phyloP scores from a whole-genome alignment of 148 eudicot species.

The Heliosperma pusillum region DNA sequence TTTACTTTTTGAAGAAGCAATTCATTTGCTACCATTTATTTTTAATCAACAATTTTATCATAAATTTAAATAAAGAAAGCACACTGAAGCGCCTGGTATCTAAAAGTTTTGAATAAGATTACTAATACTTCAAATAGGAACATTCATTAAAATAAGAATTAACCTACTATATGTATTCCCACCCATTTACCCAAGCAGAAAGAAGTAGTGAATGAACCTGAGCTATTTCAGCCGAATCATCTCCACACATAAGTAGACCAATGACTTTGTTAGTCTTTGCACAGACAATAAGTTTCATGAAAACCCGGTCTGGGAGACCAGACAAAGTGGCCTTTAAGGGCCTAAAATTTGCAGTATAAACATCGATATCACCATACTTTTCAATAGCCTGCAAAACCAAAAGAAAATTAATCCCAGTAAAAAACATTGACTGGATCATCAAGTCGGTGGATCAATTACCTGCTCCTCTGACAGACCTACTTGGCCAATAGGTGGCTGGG shows the following conservation, averaged over 20 bases:
- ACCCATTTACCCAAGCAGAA: neutral
- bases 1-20: too few species aligned
- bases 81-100: neutral
- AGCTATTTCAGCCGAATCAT: constrained; percentile 83
- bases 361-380: constrained; percentile 74
- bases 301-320: constrained; percentile 90
- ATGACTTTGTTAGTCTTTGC: constrained; percentile 74
- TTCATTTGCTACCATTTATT: neutral
- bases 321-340: constrained; percentile 94
- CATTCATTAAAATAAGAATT: too few species aligned
- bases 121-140: too few species aligned
- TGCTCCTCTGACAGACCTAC: constrained; percentile 93
- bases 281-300: constrained; percentile 87
- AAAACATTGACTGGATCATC: neutral
- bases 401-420: constrained; percentile 9
- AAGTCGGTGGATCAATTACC: constrained; percentile 34
- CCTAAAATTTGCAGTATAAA: constrained; percentile 81
- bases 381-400: constrained; percentile 64
- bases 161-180: neutral
- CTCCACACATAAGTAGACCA: constrained; percentile 95
- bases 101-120: neutral
- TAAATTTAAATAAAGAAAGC: neutral
- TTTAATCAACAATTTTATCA: neutral
- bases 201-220: constrained; percentile 53
- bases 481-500: constrained; percentile 95